phyloP scores from a whole-genome alignment of 2,329 filamentous ascomycete genomes.

The Alternaria sp. region DNA sequence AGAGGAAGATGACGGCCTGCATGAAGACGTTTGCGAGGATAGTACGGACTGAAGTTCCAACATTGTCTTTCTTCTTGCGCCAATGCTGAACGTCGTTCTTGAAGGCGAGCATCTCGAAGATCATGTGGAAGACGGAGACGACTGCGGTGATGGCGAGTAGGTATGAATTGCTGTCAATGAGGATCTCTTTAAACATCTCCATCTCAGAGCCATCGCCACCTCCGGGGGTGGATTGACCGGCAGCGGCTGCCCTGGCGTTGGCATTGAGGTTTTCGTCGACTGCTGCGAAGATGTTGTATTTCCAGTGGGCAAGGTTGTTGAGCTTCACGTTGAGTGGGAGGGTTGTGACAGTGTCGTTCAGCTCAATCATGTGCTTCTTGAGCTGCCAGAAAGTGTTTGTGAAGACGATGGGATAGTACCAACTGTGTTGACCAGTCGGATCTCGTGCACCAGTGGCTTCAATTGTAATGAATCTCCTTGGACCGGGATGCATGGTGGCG shows the following conservation, averaged over 20 bases:
- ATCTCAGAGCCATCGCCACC: constrained; percentile 92
- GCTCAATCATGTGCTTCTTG: constrained; percentile 84
- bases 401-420: constrained; percentile 92
- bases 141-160: constrained; percentile 84
- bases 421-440: constrained; percentile 82
- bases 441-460: constrained; percentile 85
- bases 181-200: constrained; percentile 95
- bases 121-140: constrained; percentile 88
- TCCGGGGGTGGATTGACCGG: constrained; percentile 73
- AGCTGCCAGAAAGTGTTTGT: constrained; percentile 98
- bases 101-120: constrained; percentile 96
- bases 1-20: constrained; percentile 95
- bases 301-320: constrained; percentile 83
- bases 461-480: constrained; percentile 79
- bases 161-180: constrained; percentile 93
- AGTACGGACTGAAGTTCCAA: constrained; percentile 93
- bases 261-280: constrained; percentile 90
- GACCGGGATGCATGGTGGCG: constrained; percentile 72
- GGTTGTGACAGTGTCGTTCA: constrained; percentile 87
- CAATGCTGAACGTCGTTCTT: constrained; percentile 97
- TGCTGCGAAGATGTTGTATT: constrained; percentile 84
- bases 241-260: constrained; percentile 77
- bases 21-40: constrained; percentile 98
- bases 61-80: constrained; percentile 99
- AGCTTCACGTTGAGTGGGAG: constrained; percentile 85